phyloP scores from a whole-genome alignment of 202 grass and related monocot species.

The Cymbopogon flexuosus region DNA sequence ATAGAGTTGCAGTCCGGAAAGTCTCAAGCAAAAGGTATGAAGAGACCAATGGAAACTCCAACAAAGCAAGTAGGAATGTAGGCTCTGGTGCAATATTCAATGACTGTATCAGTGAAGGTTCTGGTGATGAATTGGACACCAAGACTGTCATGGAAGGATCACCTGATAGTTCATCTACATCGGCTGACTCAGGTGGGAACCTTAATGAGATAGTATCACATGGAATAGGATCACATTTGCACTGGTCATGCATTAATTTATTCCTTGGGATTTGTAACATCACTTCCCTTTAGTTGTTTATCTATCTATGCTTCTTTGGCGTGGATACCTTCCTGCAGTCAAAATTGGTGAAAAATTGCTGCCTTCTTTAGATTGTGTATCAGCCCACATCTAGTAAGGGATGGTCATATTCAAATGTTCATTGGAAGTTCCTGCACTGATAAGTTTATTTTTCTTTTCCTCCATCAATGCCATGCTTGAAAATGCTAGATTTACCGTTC shows the following conservation, averaged over 20 bases:
- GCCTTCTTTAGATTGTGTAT: neutral
- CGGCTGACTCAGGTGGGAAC: constrained; percentile 46
- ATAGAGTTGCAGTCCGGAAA: constrained; percentile 61
- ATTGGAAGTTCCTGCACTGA: neutral
- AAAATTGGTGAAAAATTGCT: neutral
- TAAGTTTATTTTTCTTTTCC: neutral
- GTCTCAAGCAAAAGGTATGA: constrained; percentile 44
- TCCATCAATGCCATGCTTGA: neutral
- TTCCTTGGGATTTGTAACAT: neutral
- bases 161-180: constrained; percentile 39
- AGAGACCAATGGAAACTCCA: constrained; percentile 26
- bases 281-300: neutral
- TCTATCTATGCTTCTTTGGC: neutral
- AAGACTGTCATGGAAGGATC: constrained; percentile 28
- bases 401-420: neutral
- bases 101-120: constrained; percentile 35
- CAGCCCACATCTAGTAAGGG: neutral
- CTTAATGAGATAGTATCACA: constrained; percentile 27
- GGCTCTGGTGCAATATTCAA: constrained; percentile 35
- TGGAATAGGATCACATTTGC: constrained; percentile 24
- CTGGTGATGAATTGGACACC: constrained; percentile 39
- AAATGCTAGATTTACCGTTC: constrained; percentile 11
- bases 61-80: constrained; percentile 28
- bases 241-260: constrained; percentile 14
- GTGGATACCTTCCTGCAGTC: neutral